Base-by-base conservation (phyloP, 805 yeast species). In the Yarrowia sp. region DNA sequence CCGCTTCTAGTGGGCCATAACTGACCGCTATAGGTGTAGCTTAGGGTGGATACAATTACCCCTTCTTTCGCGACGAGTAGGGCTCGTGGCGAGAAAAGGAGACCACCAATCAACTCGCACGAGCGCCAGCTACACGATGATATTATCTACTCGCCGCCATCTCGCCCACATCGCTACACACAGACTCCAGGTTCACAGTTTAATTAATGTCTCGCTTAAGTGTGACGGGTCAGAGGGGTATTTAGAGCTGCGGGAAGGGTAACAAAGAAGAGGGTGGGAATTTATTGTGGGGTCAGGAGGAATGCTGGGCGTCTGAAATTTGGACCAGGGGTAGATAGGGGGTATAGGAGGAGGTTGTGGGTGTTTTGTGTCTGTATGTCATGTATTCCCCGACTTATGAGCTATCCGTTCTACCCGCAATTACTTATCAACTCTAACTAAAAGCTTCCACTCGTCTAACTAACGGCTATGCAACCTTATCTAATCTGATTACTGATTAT, bases 161-260 rank as follows among this genome's bases (percentile, higher is more conserved):
- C 40, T 11, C 10, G 12, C 12, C 40, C 40, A 11, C 40, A 38
- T 38, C 40, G 40, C 10, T 11, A 2, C 3, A 11, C 5, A 38
- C 5, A 22, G 26, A 5, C 22, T 7, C 55, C 3, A 0, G 3
- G 3, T 9, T 50, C 56, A 49, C 55, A 35, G 56, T 35, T 50
- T 36, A 50, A 50, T 50, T 50, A 50, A 50, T 50, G 56, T 50
- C 41, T 50, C 56, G 56, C 56, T 50, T 35, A 50, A 11, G 56
- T 35, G 14, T 5, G 50, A 45, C 48, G 7, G 10, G 36, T 26
- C 52, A 14, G 40, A 38, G 40, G 53, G 53, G 53, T 8, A 32
- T 32, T 49, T 26, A 46, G 32, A 46, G 50, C 19, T 26, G 11
- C 50, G 50, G 50, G 50, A 46, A 42, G 35, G 50, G 36, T 14